These are phyloP conservation scores for Leccinellum albellum DNA, from an alignment of 768 basidiomycete genomes.

Conservation along the genomic window DNA sequence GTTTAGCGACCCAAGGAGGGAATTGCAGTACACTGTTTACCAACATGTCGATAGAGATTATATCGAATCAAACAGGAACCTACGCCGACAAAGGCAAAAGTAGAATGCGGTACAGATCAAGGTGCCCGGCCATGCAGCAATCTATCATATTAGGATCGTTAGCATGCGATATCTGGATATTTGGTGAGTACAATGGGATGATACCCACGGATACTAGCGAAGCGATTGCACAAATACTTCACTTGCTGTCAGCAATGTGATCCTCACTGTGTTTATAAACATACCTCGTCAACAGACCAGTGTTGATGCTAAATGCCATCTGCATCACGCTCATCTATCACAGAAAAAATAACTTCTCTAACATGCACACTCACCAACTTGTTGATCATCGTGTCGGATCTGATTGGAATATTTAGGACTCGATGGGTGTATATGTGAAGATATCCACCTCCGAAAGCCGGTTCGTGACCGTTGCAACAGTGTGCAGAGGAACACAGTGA, in stretches of 20 bases:
- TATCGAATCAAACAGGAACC: background rate
- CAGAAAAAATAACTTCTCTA: too few species aligned
- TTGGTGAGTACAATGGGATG: background rate
- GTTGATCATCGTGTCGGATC: too few species aligned
- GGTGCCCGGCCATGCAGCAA: background rate
- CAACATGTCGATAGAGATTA: background rate
- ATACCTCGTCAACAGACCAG: background rate
- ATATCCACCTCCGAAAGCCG: too few species aligned
- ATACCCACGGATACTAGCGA: background rate
- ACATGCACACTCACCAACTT: too few species aligned
- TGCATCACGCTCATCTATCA: too few species aligned
- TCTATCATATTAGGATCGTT: background rate
- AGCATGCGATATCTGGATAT: background rate
- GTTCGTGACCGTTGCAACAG: too few species aligned
- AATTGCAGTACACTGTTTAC: conserved; percentile 53
- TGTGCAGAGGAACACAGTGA: background rate
- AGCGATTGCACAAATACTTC: background rate
- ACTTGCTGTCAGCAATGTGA: background rate
- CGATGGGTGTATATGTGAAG: too few species aligned
- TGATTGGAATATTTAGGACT: too few species aligned
- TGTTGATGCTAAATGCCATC: too few species aligned
- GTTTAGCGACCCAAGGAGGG: conserved; percentile 58
- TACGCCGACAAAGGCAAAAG: background rate
- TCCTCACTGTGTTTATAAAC: background rate
- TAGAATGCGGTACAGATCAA: background rate